Evolutionary conservation across 1,284 basidiomycete species (phyloP), one percentile per base, ranked within the genome.

Genomic region (Rugiboletus extremiorientalis): DNA sequence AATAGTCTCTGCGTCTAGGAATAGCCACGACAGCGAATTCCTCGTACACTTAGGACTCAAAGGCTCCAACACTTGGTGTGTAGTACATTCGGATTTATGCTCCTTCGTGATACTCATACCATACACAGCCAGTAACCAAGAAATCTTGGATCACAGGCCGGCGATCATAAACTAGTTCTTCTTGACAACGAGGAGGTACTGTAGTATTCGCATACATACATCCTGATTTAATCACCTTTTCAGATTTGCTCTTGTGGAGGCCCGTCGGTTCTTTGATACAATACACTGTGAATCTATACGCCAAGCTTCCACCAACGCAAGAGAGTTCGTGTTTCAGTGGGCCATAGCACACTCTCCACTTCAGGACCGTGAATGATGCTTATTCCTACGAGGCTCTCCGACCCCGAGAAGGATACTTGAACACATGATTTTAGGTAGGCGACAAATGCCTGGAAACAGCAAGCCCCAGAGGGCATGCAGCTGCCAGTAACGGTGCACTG

Each of bases 261-360:
- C 80, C 48, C 73, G 65, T 59, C 72, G 75, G 34, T 69, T 80
- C 47, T 84, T 83, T 65, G 71, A 83, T 56, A 82, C 79, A 56
- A 82, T 81, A 58, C 90, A 89, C 64, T 89, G 86, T 65, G 88
- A 91, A 67, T 84, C 88, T 88, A 73, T 82, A 87, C 66, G 83
- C 86, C 22, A 84, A 89, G 65, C 77, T 89, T 47, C 79, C 88
- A 27, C 65, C 66, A 7, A 49, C 71, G 22, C 60, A 60, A 43
- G 65, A 58, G 37, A 53, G 28, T 43, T 60, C 69, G 49, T 67
- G 54, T 52, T 62, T 66, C 47, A 55, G 57, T 15, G 65, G n/a
- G n/a, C n/a, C n/a, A n/a, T n/a, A n/a, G 62, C 34, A 60, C 60
- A 4, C 57, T 70, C 16, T 54, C 69, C 43, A 59, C 52, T 28